Conservation (phyloP, 148 eudicot genomes). For the Rhododendron kiyosumense region DNA sequence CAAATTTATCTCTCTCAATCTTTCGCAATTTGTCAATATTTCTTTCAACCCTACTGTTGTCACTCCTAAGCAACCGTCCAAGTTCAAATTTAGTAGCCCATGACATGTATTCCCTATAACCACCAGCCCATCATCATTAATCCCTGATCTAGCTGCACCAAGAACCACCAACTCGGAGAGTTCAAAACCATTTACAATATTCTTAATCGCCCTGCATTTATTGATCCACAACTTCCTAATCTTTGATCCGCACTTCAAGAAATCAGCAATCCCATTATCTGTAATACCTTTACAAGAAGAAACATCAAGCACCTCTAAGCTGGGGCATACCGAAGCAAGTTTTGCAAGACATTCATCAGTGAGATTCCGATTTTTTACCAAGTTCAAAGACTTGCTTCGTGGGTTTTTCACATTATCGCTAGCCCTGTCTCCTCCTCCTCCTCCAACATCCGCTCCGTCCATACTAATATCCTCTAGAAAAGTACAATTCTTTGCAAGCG, state of each 20-base stretch:
- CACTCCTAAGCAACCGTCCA: slow-evolving; percentile 45
- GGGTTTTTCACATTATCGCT: slow-evolving; percentile 19
- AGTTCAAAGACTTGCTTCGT: slow-evolving; percentile 28
- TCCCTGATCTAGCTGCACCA: slow-evolving; percentile 40
- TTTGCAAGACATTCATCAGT: slow-evolving; percentile 38
- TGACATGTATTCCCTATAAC: slow-evolving; percentile 44
- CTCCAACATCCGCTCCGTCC: slow-evolving; percentile 39
- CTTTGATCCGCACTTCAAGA: slow-evolving; percentile 31
- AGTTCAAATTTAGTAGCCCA: slow-evolving; percentile 36
- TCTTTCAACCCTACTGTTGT: slow-evolving; percentile 10
- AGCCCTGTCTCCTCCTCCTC: slow-evolving; percentile 24
- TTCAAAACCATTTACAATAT: slow-evolving; percentile 37
- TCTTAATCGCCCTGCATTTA: slow-evolving; percentile 43
- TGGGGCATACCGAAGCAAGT: slow-evolving; percentile 48
- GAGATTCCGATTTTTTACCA: slow-evolving; percentile 31
- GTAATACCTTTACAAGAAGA: slow-evolving; percentile 35
- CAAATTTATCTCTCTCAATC: no score
- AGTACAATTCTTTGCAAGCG: slow-evolving; percentile 42
- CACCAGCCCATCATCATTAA: slow-evolving; percentile 45
- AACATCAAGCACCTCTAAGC: slow-evolving; percentile 46
- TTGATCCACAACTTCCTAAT: slow-evolving; percentile 43
- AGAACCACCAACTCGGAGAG: slow-evolving; percentile 40
- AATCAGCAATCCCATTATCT: slow-evolving; percentile 38
- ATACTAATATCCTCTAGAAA: slow-evolving; percentile 39
- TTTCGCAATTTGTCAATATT: no score